Evolutionary conservation across 1,284 basidiomycete genomes (phyloP).

Genomic region (Apiotrichum brassicae): DNA sequence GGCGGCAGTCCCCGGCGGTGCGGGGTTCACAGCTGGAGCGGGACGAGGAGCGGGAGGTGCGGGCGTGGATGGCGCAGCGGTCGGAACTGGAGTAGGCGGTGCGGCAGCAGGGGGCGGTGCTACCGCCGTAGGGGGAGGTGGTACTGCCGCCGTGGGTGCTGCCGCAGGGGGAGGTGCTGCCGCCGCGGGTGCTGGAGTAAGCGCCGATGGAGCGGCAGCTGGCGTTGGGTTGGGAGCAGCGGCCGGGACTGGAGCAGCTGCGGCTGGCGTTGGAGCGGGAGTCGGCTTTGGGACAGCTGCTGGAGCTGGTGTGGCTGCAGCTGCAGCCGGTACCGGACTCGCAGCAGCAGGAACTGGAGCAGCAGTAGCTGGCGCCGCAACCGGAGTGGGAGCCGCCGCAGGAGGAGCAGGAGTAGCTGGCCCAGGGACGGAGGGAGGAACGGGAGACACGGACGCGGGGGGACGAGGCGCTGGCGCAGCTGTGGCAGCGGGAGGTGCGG

Average conservation of each 20-base stretch:
- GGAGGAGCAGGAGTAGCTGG: neutral
- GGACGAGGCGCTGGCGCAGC: no score
- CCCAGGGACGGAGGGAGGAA: no score
- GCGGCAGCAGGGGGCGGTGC: neutral
- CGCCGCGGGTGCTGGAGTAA: no score
- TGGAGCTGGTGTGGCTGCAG: neutral
- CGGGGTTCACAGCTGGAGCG: neutral
- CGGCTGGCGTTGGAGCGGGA: neutral
- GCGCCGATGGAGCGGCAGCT: neutral
- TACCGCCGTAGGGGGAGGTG: neutral
- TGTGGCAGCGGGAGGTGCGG: neutral
- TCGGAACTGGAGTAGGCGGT: neutral
- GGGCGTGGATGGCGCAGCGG: neutral
- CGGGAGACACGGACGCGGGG: no score
- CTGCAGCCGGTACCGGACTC: neutral
- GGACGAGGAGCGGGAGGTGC: neutral
- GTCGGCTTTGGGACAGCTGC: neutral
- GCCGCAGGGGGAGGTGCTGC: neutral
- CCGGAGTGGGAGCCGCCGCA: neutral
- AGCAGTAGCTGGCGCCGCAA: neutral
- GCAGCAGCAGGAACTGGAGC: neutral
- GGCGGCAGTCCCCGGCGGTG: no score
- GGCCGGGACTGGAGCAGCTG: neutral
- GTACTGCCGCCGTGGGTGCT: neutral
- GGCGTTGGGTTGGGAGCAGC: neutral